Evolutionary conservation across 2,329 filamentous ascomycete genomes (phyloP), one percentile per base, ranked within the genome.

Genomic region (Epichloe elymi): DNA sequence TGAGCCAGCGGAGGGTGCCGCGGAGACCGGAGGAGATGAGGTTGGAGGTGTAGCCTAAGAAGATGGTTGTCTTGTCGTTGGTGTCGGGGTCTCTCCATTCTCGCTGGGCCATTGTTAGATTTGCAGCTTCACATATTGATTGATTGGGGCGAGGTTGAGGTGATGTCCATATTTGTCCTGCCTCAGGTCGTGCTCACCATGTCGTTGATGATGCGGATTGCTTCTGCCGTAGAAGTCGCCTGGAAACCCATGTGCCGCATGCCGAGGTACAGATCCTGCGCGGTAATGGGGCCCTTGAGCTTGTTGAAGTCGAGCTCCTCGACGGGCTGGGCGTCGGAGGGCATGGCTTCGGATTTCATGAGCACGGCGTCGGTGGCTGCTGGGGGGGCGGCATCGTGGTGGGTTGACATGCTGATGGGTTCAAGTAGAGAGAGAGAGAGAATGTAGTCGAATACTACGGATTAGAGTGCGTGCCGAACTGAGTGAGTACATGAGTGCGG

Each of bases 41-140:
- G 66, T 98, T 98, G 48, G 88, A 95, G 10, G 93, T 98, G 71
- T 96, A 98, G 52, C 93, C 93, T 8, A 98, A 80, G 69, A 98
- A 97, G 60, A 98, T 91, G 54, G 93, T 97, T 17, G 93, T 93
- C 61, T 79, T 79, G 26, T 85, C 81, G 14, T 80, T 80, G 2
- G 86, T 86, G 62, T 90, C 86, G 1, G 87, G 80, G 64, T 95
- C 86, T 55, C 76, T 76, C 84, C 88, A 97, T 52, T 79, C 77
- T 63, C 88, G 79, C 88, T 72, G 62, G 26, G 6, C n/a, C 19
- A 19, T 35, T 35, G 20, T 53, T 19, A 53, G 42, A 15, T 42
- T 30, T 30, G 26, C 26, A 30, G 26, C 0, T 30, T 30, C 26
- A 30, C 26, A 4, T 30, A 10, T 30, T 30, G 26, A 30, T 30